These are phyloP conservation scores for Trypanosoma brucei DNA, from an alignment of 208 protist genomes.

Conservation along the genomic window DNA sequence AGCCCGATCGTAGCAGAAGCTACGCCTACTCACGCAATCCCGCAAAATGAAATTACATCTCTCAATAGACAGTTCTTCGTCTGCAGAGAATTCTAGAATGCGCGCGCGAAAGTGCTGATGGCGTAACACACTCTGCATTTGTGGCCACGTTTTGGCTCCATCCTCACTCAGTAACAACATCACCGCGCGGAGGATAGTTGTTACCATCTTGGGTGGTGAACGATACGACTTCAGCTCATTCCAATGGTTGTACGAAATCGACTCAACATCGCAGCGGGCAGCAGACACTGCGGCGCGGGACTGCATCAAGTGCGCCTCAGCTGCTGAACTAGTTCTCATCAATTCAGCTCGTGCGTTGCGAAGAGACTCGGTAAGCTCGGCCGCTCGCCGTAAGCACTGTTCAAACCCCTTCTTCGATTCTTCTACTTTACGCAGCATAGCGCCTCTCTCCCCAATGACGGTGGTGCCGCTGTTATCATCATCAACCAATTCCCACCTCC, in stretches of 20 bases:
- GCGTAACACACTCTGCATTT: conserved; percentile 80
- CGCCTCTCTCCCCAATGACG: neutral
- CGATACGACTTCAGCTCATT: conserved; percentile 88
- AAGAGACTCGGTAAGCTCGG: conserved; percentile 60
- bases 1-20: conserved; percentile 76
- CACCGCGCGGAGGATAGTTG: conserved; percentile 72
- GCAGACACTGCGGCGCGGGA: conserved; percentile 51
- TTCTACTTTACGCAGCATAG: conserved; percentile 48
- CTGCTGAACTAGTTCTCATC: conserved; percentile 49
- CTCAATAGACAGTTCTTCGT: conserved; percentile 63
- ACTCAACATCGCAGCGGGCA: conserved; percentile 69
- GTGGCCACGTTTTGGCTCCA: conserved; percentile 62
- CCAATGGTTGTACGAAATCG: conserved; percentile 74
- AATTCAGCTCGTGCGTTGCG: conserved; percentile 48
- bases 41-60: conserved; percentile 80
- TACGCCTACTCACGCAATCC: conserved; percentile 81
- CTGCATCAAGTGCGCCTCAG: conserved; percentile 59
- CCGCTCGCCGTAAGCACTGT: conserved; percentile 56
- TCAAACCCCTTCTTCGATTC: conserved; percentile 51
- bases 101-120: conserved; percentile 69
- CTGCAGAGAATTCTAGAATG: conserved; percentile 64
- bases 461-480: conserved; percentile 27
- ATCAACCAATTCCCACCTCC: conserved; percentile 36
- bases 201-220: conserved; percentile 74
- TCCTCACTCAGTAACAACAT: conserved; percentile 85